phyloP scores from a whole-genome alignment of 1,284 basidiomycete species.

The Dichomitus squalens region DNA sequence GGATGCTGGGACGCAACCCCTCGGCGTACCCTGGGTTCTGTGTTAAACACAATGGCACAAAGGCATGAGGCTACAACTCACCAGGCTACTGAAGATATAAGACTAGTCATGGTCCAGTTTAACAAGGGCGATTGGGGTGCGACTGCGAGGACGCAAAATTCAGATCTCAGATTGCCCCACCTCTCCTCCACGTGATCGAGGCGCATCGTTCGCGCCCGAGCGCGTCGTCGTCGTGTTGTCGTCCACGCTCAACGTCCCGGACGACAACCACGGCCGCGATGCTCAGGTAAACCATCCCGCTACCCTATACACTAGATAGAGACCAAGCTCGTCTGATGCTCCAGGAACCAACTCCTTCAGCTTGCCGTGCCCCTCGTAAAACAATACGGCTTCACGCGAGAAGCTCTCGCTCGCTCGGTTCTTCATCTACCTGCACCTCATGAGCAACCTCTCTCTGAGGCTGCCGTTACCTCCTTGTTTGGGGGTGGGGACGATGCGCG shows the following conservation, averaged over 20 bases:
- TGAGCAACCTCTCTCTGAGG: slow-evolving; percentile 62
- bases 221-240: neutral
- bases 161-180: slow-evolving; percentile 20
- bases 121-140: neutral
- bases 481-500: slow-evolving; percentile 68
- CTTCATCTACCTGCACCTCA: slow-evolving; percentile 54
- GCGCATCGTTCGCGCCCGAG: neutral
- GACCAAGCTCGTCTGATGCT: slow-evolving; percentile 3
- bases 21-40: slow-evolving; percentile 74
- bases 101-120: slow-evolving; percentile 59
- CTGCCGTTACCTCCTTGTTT: slow-evolving; percentile 72
- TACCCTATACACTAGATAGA: neutral
- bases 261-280: neutral
- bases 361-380: slow-evolving; percentile 63
- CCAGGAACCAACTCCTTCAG: slow-evolving; percentile 40
- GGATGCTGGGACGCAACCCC: slow-evolving; percentile 82
- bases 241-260: neutral
- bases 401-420: slow-evolving; percentile 66
- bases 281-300: slow-evolving; percentile 13
- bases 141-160: slow-evolving; percentile 16
- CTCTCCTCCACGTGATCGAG: slow-evolving; percentile 5
- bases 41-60: neutral
- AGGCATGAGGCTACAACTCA: slow-evolving; percentile 27
- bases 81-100: slow-evolving; percentile 66
- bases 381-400: slow-evolving; percentile 71